Base-by-base conservation (phyloP, 805 yeast species). In the Torulaspora gathmanii region DNA sequence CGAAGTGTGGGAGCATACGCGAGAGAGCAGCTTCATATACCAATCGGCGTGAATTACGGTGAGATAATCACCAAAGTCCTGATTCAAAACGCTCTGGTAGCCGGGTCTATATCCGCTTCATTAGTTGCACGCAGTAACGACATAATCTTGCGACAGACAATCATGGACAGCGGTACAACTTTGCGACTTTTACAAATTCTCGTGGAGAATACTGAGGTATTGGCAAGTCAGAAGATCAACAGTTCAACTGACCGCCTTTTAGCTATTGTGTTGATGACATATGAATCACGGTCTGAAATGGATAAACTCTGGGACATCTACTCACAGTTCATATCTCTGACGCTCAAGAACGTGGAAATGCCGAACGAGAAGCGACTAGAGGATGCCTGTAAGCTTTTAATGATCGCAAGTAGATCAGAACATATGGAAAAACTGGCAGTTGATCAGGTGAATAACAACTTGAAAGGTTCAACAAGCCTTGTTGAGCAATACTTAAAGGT, bases 401-500 rank as follows among this genome's bases (percentile, higher is more conserved):
- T 42, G 12, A 17, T 48, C 11, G 42, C 37, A 5, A 19, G 23
- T 12, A 29, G 33, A 20, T 33, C 38, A 11, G 30, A 41, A 15
- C 11, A 15, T 4, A 20, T 42, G 8, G 13, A 17, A n/a, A 37
- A 28, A n/a, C 27, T 30, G 8, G 37, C 40, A 4, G 25, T 33
- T 17, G 33, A 29, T 17, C 46, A 36, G 31, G 27, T 33, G 6
- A 25, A 7, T 7, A 31, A 26, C n/a, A 19, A 29, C 9, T 20
- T 55, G 6, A 56, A 52, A 10, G 60, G 60, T 2, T 33, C 50
- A 13, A 23, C 54, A 6, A 50, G 42, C 27, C 22, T 53, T 9
- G 42, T 51, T 29, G 58, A 56, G 33, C 42, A 45, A 7, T 49
- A 54, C 23, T 38, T 50, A 11, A 56, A 48, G 17, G 23, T 44